Evolutionary conservation across 106 monocot genomes (phyloP).

Genomic region (Dioscorea zingiberensis): DNA sequence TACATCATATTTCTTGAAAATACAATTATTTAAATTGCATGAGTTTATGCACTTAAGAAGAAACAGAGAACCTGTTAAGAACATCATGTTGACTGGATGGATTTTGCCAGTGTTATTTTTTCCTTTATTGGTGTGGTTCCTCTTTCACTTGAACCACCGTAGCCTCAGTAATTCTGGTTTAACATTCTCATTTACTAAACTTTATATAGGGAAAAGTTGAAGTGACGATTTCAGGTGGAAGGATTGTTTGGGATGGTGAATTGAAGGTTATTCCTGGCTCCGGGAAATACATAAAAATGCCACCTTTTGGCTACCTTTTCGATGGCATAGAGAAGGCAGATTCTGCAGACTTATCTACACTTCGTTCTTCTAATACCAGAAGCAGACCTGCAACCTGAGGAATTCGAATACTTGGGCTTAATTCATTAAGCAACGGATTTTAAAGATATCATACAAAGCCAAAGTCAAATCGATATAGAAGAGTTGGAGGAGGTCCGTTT

Average conservation of each 20-base stretch:
- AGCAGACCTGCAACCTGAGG: slow-evolving; percentile 11
- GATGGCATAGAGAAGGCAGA: slow-evolving; percentile 86
- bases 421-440: neutral
- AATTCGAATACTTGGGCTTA: neutral
- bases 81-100: too few species aligned
- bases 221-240: slow-evolving; percentile 82
- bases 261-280: slow-evolving; percentile 58
- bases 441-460: neutral
- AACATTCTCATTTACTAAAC: neutral
- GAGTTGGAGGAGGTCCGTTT: neutral
- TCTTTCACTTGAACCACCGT: too few species aligned
- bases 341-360: slow-evolving; percentile 60
- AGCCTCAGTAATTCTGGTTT: too few species aligned
- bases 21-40: too few species aligned
- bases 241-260: slow-evolving; percentile 65
- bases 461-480: neutral
- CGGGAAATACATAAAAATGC: slow-evolving; percentile 79
- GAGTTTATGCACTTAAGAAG: too few species aligned
- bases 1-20: too few species aligned
- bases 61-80: too few species aligned
- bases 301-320: slow-evolving; percentile 83
- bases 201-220: slow-evolving; percentile 80
- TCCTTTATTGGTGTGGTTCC: neutral
- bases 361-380: slow-evolving; percentile 53
- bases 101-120: neutral